Evolutionary conservation across 345 rosid genomes (phyloP).

Genomic region (Mallotus nudiflorus): DNA sequence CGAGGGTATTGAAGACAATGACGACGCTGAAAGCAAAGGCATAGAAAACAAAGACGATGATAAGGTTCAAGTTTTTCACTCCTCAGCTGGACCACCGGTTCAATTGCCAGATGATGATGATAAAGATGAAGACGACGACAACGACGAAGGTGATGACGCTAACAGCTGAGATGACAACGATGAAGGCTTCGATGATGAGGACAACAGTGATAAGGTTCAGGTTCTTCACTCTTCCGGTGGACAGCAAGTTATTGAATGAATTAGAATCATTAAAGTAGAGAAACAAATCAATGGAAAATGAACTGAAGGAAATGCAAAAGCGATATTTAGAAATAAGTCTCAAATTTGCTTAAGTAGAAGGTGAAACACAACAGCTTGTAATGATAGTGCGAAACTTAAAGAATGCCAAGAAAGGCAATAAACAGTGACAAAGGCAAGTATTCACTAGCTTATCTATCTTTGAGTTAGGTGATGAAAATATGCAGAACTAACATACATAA

Average conservation of each 20-base stretch:
- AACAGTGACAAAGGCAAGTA: no score
- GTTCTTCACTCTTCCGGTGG: conserved; percentile 56
- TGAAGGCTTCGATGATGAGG: conserved; percentile 30
- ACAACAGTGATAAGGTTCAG: conserved; percentile 50
- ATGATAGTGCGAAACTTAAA: no score
- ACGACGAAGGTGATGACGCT: conserved; percentile 45
- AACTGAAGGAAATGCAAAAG: no score
- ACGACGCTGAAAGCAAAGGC: conserved; percentile 44
- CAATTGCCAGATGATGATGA: conserved; percentile 55
- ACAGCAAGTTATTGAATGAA: conserved; percentile 50
- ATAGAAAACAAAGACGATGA: conserved; percentile 47
- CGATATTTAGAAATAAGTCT: no score
- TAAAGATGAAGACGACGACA: conserved; percentile 52
- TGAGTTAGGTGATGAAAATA: no score
- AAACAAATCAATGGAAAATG: no score
- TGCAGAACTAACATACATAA: no score
- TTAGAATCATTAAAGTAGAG: no score
- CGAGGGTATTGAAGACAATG: conserved; percentile 29
- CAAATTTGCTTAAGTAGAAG: no score
- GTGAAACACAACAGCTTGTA: no score
- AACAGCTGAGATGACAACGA: conserved; percentile 51
- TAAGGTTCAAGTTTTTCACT: conserved; percentile 51
- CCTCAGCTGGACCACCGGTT: conserved; percentile 56
- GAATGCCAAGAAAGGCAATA: no score
- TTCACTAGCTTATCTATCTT: no score